These are phyloP conservation scores for Penicillium concentricum DNA, from an alignment of 2,329 filamentous ascomycete species.

Conservation along the genomic window DNA sequence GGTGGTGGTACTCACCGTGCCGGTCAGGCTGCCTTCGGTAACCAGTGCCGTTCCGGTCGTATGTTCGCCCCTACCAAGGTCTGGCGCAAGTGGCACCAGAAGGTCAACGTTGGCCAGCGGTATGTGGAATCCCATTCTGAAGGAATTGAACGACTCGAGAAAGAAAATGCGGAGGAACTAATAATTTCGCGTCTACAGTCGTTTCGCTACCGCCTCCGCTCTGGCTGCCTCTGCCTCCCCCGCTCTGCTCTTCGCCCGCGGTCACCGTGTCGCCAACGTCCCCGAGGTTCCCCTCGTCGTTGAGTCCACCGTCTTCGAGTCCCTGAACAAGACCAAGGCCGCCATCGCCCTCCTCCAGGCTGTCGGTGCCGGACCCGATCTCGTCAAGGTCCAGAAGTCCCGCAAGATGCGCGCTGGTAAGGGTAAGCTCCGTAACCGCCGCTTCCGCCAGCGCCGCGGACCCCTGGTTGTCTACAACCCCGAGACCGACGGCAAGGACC, in stretches of 20 bases:
- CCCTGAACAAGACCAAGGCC: conserved; percentile 82
- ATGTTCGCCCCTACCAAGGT: conserved; percentile 99
- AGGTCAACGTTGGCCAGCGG: conserved; percentile 99
- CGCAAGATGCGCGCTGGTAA: conserved; percentile 98
- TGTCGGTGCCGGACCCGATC: conserved; percentile 82
- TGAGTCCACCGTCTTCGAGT: conserved; percentile 84
- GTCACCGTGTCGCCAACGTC: conserved; percentile 88
- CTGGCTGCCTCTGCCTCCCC: conserved; percentile 94
- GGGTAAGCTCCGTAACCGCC: conserved; percentile 96
- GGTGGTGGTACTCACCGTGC: conserved; percentile 99
- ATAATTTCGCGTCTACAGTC: conserved; percentile 52
- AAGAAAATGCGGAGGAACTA: conserved; percentile 9
- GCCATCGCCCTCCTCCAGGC: conserved; percentile 86
- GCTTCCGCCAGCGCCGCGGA: conserved; percentile 95
- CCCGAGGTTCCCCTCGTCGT: conserved; percentile 97
- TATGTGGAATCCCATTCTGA: conserved; percentile 45
- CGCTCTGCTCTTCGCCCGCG: conserved; percentile 92
- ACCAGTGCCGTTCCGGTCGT: conserved; percentile 99
- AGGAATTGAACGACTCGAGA: not conserved
- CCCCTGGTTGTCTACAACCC: conserved; percentile 98
- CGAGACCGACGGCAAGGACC: conserved; percentile 89
- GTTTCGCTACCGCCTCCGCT: conserved; percentile 96
- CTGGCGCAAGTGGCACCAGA: conserved; percentile 99
- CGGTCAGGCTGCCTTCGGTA: conserved; percentile 99
- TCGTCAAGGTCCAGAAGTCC: conserved; percentile 94